Evolutionary conservation across 1,139 yeast genomes (phyloP).

Genomic region (Taphrina flavorubra): DNA sequence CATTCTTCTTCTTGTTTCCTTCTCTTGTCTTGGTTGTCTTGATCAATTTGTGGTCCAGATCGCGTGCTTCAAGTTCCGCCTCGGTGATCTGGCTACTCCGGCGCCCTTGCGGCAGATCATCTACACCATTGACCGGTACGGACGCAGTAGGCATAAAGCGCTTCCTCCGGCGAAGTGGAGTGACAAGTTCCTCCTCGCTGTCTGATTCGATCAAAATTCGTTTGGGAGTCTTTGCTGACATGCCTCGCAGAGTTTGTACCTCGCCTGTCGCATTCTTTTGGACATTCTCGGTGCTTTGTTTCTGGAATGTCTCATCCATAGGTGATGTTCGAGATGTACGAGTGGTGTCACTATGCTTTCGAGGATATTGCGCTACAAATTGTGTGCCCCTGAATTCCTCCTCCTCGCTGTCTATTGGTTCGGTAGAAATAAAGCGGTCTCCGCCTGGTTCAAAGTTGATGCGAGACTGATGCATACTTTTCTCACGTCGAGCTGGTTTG

Average conservation of each 20-base stretch:
- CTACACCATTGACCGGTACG: neutral
- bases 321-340: neutral
- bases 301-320: neutral
- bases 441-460: slow-evolving; percentile 17
- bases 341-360: neutral
- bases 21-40: slow-evolving; percentile 13
- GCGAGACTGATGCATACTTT: slow-evolving; percentile 5
- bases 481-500: neutral
- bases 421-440: slow-evolving; percentile 5
- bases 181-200: slow-evolving; percentile 37
- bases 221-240: neutral
- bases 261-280: too few species aligned
- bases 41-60: slow-evolving; percentile 15
- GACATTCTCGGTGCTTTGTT: neutral
- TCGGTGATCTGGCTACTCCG: slow-evolving; percentile 14
- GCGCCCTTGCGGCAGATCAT: neutral
- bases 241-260: neutral
- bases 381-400: slow-evolving; percentile 32
- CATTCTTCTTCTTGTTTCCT: slow-evolving; percentile 22
- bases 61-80: slow-evolving; percentile 13
- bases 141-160: slow-evolving; percentile 25
- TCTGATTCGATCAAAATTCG: slow-evolving; percentile 12
- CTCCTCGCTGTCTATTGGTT: slow-evolving; percentile 31
- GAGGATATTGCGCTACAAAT: slow-evolving; percentile 3
- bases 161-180: slow-evolving; percentile 24